Evolutionary conservation across 371 early-diverging fungal species (phyloP), one percentile per base, ranked within the genome.

Genomic region (Rhizopus stolonifer): DNA sequence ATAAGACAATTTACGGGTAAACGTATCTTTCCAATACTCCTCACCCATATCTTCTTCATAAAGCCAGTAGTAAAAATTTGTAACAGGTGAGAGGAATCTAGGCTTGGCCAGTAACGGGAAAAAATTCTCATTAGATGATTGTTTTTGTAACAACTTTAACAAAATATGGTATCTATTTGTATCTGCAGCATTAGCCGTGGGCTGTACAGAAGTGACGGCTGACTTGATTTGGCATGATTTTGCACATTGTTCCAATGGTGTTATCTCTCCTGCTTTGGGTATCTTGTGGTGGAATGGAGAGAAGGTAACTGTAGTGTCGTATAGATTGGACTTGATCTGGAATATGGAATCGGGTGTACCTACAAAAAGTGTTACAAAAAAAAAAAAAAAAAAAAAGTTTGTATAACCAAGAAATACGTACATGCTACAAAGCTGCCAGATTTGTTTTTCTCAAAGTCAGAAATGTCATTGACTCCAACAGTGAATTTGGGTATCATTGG

Each of bases 311-410:
- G 79, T 34, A 10, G 80, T 36, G 56, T 85, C 85, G 44, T 74
- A 83, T 1, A 85, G 59, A n/a, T 80, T 65, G 21, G 58, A 54
- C 58, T 85, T 85, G 34, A 53, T 66, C 31, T 78, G 56, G 52
- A 82, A 78, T 29, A 85, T 74, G 8, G 71, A 67, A 53, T 85
- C 85, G 9, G 83, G 70, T 15, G 85, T 85, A 34, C 82, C 84
- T 83, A 48, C n/a, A 11, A 13, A 29, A 10, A 10, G 31, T 7
- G 31, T 29, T 32, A n/a, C 10, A n/a, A 32, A 15, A 29, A 29
- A 29, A 29, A 2, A 29, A 29, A 1, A 29, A 2, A 29, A 29
- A 29, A 29, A 29, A 29, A 29, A 29, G 11, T 29, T 1, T 1
- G 11, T 29, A 29, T 29, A 1, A 29, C 29, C 11, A 29, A 9